Evolutionary conservation across 768 basidiomycete genomes (phyloP).

Genomic region (Macrolepiota fuliginosa): DNA sequence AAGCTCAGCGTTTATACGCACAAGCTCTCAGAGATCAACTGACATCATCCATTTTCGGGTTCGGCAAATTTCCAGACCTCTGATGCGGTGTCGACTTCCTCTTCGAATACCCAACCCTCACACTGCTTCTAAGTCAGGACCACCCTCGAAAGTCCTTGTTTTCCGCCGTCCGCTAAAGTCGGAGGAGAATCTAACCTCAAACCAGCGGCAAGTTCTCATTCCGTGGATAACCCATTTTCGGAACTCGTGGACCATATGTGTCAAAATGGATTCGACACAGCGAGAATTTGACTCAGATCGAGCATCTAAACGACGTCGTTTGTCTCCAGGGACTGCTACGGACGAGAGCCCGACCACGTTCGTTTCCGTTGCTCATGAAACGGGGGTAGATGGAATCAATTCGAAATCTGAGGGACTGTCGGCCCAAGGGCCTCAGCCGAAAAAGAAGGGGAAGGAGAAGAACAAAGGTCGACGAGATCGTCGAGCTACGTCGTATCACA

Average conservation of each 20-base stretch:
- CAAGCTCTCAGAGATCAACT: background rate
- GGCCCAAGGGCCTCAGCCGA: slow-evolving; percentile 23
- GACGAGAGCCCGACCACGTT: background rate
- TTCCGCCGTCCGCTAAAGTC: background rate
- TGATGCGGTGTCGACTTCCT: slow-evolving; percentile 5
- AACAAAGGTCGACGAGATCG: slow-evolving; percentile 41
- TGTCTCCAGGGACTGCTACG: background rate
- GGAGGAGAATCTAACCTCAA: background rate
- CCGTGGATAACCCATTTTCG: background rate
- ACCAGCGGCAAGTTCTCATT: background rate
- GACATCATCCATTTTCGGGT: background rate
- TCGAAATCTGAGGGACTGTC: background rate
- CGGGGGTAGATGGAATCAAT: background rate
- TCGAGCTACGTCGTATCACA: slow-evolving; percentile 38
- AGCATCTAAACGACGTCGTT: slow-evolving; percentile 2
- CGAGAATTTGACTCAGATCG: background rate
- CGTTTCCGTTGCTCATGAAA: background rate
- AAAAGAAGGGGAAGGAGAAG: slow-evolving; percentile 27
- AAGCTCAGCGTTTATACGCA: too few species aligned
- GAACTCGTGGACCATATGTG: background rate
- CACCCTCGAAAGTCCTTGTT: background rate
- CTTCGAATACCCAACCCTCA: background rate
- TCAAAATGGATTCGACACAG: slow-evolving; percentile 3
- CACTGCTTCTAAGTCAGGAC: background rate
- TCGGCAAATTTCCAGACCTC: background rate